Base-by-base conservation (phyloP, 441 rosid genomes). In the Sinapis alba region DNA sequence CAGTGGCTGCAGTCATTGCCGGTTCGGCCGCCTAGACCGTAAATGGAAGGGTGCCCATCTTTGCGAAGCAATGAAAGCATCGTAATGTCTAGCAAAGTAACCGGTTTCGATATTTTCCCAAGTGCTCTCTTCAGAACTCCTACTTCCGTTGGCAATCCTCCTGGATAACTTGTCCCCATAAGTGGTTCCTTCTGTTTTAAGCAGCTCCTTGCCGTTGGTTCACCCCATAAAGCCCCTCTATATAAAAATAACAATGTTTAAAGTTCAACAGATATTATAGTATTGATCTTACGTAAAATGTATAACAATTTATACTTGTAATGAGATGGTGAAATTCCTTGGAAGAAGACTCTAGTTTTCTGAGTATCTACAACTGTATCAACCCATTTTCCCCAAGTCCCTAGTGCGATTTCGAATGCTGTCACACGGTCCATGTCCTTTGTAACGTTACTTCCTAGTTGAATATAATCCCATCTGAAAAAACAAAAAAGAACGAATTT, bases 281-380 rank as follows among this genome's bases (percentile, higher is more conserved):
- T 3, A 47, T 2, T 16, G 54, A 26, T n/a, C 15, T 26, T 20
- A 13, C 4, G 26, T 7, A 43, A 68, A 47, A 12, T 53, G 23
- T 57, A 26, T 13, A 50, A 20, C 15, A 4, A 41, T 13, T 13
- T 41, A n/a, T 85, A 94, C 97, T 89, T 86, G 85, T 88, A 88
- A 83, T 91, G 99, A 76, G 97, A 85, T 0, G 98, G 98, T 32
- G 97, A 92, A 69, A 94, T 94, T 56, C 97, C 97, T 78, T 92
- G 98, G 50, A 88, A 92, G 78, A 89, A 88, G n/a, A 94, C 92
- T 27, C 59, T 62, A 5, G 98, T 79, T 76, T 84, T 88, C 1
- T 80, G 3, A 13, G 97, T 88, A 77, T 90, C 88, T 38, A 90
- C 71, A 53, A 83, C 86, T 6, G 83, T 72, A 63, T 92, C 94